Percentiles rank a stretch among this genome's conserved stretches.
These are phyloP conservation scores for Paramecium primaurelia DNA, from an alignment of 73 alveolate genomes.

Conservation along the genomic window DNA sequence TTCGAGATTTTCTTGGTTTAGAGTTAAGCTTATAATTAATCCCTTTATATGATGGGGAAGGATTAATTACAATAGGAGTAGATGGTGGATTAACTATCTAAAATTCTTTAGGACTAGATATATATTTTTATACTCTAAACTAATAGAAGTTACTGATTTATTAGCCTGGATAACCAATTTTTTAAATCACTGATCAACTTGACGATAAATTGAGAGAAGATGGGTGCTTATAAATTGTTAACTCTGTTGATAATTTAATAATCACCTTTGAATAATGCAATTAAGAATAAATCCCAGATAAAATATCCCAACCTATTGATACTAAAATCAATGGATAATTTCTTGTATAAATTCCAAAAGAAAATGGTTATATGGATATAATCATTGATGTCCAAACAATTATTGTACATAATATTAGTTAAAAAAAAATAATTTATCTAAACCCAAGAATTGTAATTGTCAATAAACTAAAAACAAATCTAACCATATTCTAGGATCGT, in stretches of 20 bases:
- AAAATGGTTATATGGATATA: slow-evolving; percentile 16
- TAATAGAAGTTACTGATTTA: not conserved
- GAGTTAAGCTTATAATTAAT: not conserved
- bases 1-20: slow-evolving; percentile 16
- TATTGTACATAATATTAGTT: not conserved
- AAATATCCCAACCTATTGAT: not conserved
- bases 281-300: not conserved
- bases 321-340: not conserved
- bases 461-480: not conserved
- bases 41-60: not conserved
- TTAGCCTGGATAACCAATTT: slow-evolving; percentile 32
- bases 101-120: not conserved
- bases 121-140: not conserved
- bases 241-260: not conserved
- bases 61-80: not conserved
- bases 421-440: not conserved
- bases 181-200: not conserved
- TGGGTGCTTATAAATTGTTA: slow-evolving; percentile 16
- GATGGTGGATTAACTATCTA: slow-evolving; percentile 29
- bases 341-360: not conserved
- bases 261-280: not conserved
- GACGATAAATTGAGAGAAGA: slow-evolving; percentile 16
- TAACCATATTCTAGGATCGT: not conserved
- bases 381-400: not conserved
- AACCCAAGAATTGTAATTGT: not conserved